Percentiles rank a stretch among this genome's conserved stretches.
Evolutionary conservation across 176 grass and related monocot species (phyloP).

Genomic region (Cenchrus fungigraminus): DNA sequence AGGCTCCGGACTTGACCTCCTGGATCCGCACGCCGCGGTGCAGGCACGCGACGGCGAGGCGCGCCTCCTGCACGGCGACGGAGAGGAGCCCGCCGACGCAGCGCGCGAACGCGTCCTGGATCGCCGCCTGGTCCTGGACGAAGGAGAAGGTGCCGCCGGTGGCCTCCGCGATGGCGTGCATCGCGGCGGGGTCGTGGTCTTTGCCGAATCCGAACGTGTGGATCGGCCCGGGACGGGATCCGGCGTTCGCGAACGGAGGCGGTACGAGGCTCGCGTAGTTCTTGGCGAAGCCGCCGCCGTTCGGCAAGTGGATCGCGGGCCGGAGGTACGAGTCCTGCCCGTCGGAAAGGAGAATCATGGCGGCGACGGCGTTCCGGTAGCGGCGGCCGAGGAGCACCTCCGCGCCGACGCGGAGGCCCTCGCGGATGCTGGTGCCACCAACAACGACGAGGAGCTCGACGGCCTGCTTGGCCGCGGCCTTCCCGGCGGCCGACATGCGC

Average conservation of each 20-base stretch:
- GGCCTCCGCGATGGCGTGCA: slow-evolving; percentile 53
- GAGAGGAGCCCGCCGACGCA: slow-evolving; percentile 68
- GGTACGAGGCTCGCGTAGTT: neutral
- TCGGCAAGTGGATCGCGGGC: too few species aligned
- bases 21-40: slow-evolving; percentile 42
- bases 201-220: neutral
- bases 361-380: slow-evolving; percentile 46
- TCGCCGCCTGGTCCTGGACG: slow-evolving; percentile 42
- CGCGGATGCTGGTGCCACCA: neutral
- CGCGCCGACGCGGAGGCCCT: neutral
- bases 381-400: neutral
- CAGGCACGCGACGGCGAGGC: slow-evolving; percentile 34
- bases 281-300: too few species aligned
- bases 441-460: neutral
- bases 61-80: slow-evolving; percentile 46
- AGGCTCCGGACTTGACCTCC: slow-evolving; percentile 47
- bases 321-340: slow-evolving; percentile 26
- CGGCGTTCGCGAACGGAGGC: neutral
- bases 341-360: slow-evolving; percentile 65
- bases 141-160: slow-evolving; percentile 67
- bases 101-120: slow-evolving; percentile 75
- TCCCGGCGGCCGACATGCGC: slow-evolving; percentile 11
- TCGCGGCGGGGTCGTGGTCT: slow-evolving; percentile 12
- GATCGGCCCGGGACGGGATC: neutral
- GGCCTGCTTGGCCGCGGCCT: neutral